A percentile compares a stretch with the other conserved stretches of the same genome.
phyloP scores from a whole-genome alignment of 2,329 filamentous ascomycete genomes.

The Teratosphaeria nubilosa region DNA sequence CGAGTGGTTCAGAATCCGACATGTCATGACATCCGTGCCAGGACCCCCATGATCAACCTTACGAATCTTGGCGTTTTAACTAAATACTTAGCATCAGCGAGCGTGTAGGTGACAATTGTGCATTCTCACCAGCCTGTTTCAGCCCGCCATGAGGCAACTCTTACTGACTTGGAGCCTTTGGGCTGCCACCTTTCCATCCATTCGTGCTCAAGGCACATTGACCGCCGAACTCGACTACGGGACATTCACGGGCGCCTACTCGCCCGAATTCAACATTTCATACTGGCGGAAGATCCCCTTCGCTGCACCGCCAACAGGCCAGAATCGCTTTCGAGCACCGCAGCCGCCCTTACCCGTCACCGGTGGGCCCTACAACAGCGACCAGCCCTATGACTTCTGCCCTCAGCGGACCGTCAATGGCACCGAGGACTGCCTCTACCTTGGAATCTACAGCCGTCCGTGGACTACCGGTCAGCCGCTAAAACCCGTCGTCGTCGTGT shows the following conservation, averaged over 20 bases:
- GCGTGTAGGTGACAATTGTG: background rate
- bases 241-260: conserved; percentile 13
- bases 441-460: conserved; percentile 50
- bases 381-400: conserved; percentile 31
- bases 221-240: conserved; percentile 13
- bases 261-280: conserved; percentile 9
- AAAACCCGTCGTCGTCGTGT: conserved; percentile 49
- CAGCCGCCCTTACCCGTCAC: conserved; percentile 44
- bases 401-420: conserved; percentile 13
- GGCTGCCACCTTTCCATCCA: background rate
- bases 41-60: background rate
- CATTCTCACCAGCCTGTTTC: background rate
- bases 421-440: conserved; percentile 30
- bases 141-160: background rate
- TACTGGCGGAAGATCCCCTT: conserved; percentile 47
- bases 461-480: conserved; percentile 38
- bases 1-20: background rate
- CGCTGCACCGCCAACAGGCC: conserved; percentile 38
- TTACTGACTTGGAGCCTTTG: background rate
- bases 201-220: conserved; percentile 1
- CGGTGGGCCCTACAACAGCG: conserved; percentile 45
- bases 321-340: conserved; percentile 51
- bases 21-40: background rate
- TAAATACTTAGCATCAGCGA: background rate
- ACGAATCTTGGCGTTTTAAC: background rate